Base-by-base conservation (phyloP, 805 yeast species). In the Yarrowia divulgata region DNA sequence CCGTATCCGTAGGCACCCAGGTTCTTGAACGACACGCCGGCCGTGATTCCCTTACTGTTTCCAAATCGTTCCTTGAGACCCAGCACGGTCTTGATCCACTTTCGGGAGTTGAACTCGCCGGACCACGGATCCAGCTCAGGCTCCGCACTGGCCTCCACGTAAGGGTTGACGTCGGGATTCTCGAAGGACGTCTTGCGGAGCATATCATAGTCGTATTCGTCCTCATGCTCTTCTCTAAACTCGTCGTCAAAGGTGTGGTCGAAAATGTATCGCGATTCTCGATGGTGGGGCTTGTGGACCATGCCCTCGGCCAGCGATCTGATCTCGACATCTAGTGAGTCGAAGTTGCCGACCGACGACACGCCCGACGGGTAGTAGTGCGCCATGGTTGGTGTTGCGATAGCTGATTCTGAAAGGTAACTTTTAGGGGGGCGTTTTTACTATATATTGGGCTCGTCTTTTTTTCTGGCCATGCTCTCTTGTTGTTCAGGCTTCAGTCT, bases 31-130 rank as follows among this genome's bases (percentile, higher is more conserved):
- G 86, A 80, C 50, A 88, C 79, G 23, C 89, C 89, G 73, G 88
- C 90, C n/a, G 82, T 63, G 71, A 84, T 81, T 8, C 57, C 57
- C 50, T 49, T 49, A 29, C 29, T 23, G 55, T 63, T 63, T 77
- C 57, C 83, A 83, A 75, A 63, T 29, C 68, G 55, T 14, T 63
- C 68, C 72, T 79, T 77, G 70, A 77, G 77, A 66, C 81, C 80
- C 70, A 83, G 80, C 79, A 89, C 78, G 73, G 88, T 86, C 74
- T 85, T 84, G 70, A 88, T 85, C 93, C 93, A 90, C 71, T 82
- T 84, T 71, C 82, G 81, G 23, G 90, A 81, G 72, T 81, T 79
- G 78, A 90, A 90, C 32, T 83, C 75, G 1, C 82, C 85, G 55
- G 84, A 79, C 69, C 83, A 80, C 9, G 94, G 94, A 74, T 89